Evolutionary conservation across 306 rosid genomes (phyloP), one percentile per base, ranked within the genome.

Genomic region (Phaseolus lunatus): DNA sequence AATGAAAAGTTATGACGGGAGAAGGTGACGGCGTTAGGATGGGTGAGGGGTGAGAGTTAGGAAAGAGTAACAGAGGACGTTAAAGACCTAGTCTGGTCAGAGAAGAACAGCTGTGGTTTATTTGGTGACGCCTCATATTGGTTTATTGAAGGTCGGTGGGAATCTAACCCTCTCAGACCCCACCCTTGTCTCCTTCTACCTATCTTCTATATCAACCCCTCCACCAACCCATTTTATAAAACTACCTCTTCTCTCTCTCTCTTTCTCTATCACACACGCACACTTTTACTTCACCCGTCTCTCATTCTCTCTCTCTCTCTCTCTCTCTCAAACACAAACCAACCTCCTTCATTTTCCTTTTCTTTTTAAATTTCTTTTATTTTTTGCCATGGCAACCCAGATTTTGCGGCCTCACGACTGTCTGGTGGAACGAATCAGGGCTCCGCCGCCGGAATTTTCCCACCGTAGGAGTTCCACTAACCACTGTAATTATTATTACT

Each of bases 371-470:
- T 3, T 16, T 53, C 13, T 24, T 58, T 14, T 0, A n/a, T 1
- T 13, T 33, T 64, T 33, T 58, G 2, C 56, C 44, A 95, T 95
- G 98, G 96, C 85, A 26, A 92, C 97, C 5, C 97, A 92, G 84
- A 74, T 95, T 71, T 84, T 95, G 47, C 56, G 86, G 62, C 97
- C 98, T 41, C 97, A 87, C 70, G 91, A 95, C 59, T 90, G 87
- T 45, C 85, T 90, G 66, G 76, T 69, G 29, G 84, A 79, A 33
- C 67, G 89, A 43, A 81, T 86, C 61, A 48, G 91, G 44, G 59
- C 26, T 41, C 81, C 88, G 0, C 84, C 85, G 67, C 58, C 80
- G 15, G 18, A 83, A 33, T 78, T 81, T 78, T 75, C 78, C 68
- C 89, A 88, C 44, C 97, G 89, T 81, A 81, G 64, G 26, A 62